These are phyloP conservation scores for Blastobotrys peoriensis DNA, from an alignment of 805 yeast species.

Conservation along the genomic window DNA sequence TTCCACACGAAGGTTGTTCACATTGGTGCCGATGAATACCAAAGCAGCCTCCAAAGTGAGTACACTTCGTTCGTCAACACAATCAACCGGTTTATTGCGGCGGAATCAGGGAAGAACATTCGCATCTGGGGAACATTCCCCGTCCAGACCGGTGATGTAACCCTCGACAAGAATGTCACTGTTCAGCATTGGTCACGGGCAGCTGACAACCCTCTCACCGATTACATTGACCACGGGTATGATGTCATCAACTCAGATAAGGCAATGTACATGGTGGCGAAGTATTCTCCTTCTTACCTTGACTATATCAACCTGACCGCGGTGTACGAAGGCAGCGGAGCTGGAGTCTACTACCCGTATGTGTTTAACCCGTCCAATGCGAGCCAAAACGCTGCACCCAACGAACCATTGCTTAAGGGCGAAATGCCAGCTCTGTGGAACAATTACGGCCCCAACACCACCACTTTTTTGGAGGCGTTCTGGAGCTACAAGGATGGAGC, in stretches of 20 bases:
- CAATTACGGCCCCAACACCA: slow-evolving; percentile 1
- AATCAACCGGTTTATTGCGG: background rate
- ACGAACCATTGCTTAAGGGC: background rate
- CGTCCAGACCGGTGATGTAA: background rate
- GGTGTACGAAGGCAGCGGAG: background rate
- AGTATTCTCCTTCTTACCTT: background rate
- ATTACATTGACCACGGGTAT: background rate
- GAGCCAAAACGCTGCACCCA: background rate
- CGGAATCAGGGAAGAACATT: background rate
- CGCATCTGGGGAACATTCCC: slow-evolving; percentile 3
- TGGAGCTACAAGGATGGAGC: background rate
- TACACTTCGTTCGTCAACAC: slow-evolving; percentile 2
- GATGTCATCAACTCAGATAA: slow-evolving; percentile 1
- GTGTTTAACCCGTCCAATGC: background rate
- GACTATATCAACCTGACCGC: background rate
- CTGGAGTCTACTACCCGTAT: background rate
- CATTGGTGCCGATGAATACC: slow-evolving; percentile 8
- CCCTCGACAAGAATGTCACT: slow-evolving; percentile 1
- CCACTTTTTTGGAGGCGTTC: slow-evolving; percentile 1
- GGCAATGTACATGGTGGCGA: background rate
- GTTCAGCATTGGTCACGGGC: slow-evolving; percentile 1
- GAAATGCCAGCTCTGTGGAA: slow-evolving; percentile 1
- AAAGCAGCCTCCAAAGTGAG: background rate
- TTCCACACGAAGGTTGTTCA: slow-evolving; percentile 7
- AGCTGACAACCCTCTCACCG: background rate